Conservation (phyloP, 129 eudicot genomes). For the Erigeron canadensis region DNA sequence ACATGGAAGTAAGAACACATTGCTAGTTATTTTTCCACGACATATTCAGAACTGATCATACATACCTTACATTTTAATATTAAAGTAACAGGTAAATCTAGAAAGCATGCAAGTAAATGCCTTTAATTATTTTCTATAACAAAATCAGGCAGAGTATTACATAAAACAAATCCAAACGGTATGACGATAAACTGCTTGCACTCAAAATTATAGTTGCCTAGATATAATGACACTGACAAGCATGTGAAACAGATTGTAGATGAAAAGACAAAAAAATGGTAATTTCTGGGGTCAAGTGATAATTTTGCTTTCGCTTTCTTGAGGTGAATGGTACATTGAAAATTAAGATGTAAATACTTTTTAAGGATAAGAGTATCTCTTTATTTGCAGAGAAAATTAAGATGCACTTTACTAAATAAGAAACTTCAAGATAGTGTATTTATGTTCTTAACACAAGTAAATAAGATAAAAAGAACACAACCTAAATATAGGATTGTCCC, state of each 20-base stretch:
- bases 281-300: too few species aligned
- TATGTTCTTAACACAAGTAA: not conserved
- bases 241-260: too few species aligned
- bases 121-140: not conserved
- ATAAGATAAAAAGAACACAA: not conserved
- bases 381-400: not conserved
- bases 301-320: too few species aligned
- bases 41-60: not conserved
- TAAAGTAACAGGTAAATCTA: not conserved
- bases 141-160: not conserved
- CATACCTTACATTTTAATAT: not conserved
- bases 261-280: too few species aligned
- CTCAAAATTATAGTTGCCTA: too few species aligned
- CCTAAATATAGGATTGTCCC: slow-evolving; percentile 20
- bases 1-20: not conserved
- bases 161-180: not conserved
- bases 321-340: too few species aligned
- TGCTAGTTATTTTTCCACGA: not conserved
- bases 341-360: not conserved
- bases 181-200: too few species aligned
- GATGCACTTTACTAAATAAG: too few species aligned
- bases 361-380: not conserved
- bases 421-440: not conserved
- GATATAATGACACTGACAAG: too few species aligned
- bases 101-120: too few species aligned